Evolutionary conservation across 208 protist species (phyloP).

Genomic region (Trypanosomatidae sp.): DNA sequence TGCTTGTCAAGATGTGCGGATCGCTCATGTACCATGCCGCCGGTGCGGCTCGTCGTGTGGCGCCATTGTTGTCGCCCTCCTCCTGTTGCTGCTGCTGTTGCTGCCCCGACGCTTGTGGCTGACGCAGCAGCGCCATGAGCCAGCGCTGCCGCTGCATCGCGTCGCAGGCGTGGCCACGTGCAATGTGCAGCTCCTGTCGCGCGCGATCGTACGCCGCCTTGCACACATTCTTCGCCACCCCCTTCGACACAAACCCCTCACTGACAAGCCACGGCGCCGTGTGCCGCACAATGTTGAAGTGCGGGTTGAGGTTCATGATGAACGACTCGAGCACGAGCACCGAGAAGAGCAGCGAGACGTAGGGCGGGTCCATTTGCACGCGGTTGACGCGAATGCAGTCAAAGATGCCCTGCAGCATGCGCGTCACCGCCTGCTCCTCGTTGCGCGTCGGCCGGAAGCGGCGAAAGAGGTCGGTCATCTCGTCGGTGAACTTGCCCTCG

Average conservation of each 20-base stretch:
- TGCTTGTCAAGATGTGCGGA: too few species aligned
- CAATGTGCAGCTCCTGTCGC: too few species aligned
- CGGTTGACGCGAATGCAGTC: conserved; percentile 62
- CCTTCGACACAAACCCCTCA: conserved; percentile 73
- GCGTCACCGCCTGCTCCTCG: conserved; percentile 59
- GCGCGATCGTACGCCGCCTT: conserved; percentile 41
- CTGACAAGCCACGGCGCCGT: conserved; percentile 77
- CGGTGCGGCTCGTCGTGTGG: too few species aligned
- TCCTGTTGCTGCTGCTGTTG: too few species aligned
- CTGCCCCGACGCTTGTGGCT: too few species aligned
- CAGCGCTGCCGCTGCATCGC: too few species aligned
- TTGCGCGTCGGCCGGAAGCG: conserved; percentile 55
- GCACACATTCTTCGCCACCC: conserved; percentile 72
- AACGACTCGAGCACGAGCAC: conserved; percentile 86
- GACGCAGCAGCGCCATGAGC: too few species aligned
- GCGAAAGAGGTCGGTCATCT: conserved; percentile 43
- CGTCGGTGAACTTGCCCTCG: conserved; percentile 24
- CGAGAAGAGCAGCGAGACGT: conserved; percentile 81
- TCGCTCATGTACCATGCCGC: too few species aligned
- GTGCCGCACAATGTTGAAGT: conserved; percentile 88
- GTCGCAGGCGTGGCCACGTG: too few species aligned
- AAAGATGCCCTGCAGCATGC: conserved; percentile 79
- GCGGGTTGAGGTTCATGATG: conserved; percentile 86
- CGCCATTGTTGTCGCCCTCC: too few species aligned
- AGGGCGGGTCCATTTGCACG: conserved; percentile 84